phyloP scores from a whole-genome alignment of 352 stramenopile genomes.

The Phytophthora ramorum region DNA sequence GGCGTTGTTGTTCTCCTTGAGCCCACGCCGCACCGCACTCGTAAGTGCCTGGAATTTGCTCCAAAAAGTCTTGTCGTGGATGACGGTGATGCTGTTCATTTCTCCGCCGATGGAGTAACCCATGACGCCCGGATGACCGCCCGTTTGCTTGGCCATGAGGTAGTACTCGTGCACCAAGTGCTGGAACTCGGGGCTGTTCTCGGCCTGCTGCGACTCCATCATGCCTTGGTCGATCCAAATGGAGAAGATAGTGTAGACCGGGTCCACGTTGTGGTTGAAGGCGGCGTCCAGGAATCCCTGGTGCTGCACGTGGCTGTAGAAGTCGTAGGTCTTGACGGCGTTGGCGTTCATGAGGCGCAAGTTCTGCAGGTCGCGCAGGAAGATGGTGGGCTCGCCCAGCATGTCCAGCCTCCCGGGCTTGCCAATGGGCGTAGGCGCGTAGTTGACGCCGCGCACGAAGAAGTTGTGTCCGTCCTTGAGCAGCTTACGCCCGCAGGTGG shows the following conservation, averaged over 20 bases:
- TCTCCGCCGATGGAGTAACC: conserved; percentile 80
- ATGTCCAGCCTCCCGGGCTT: conserved; percentile 60
- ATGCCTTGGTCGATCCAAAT: conserved; percentile 75
- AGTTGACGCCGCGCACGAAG: conserved; percentile 80
- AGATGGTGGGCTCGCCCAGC: conserved; percentile 60
- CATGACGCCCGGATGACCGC: conserved; percentile 60
- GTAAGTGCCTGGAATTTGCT: conserved; percentile 65
- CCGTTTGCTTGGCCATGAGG: conserved; percentile 64
- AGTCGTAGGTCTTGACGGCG: conserved; percentile 79
- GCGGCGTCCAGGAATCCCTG: conserved; percentile 62
- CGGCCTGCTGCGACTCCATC: conserved; percentile 45
- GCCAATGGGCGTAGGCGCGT: conserved; percentile 71
- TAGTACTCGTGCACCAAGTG: conserved; percentile 61
- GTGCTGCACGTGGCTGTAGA: conserved; percentile 60
- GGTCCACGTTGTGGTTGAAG: conserved; percentile 60
- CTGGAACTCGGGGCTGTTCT: conserved; percentile 49
- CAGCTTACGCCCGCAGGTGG: conserved; percentile 65
- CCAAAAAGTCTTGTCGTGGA: conserved; percentile 64
- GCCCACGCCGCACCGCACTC: conserved; percentile 51
- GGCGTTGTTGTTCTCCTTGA: conserved; percentile 51
- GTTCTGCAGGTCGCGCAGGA: conserved; percentile 67
- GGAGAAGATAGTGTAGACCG: conserved; percentile 76
- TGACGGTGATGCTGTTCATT: conserved; percentile 75
- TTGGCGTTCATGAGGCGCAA: conserved; percentile 80
- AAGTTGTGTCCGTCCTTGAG: conserved; percentile 64